phyloP scores from a whole-genome alignment of 2,329 filamentous ascomycete genomes.

The Paecilomyces dactylethromorphus region DNA sequence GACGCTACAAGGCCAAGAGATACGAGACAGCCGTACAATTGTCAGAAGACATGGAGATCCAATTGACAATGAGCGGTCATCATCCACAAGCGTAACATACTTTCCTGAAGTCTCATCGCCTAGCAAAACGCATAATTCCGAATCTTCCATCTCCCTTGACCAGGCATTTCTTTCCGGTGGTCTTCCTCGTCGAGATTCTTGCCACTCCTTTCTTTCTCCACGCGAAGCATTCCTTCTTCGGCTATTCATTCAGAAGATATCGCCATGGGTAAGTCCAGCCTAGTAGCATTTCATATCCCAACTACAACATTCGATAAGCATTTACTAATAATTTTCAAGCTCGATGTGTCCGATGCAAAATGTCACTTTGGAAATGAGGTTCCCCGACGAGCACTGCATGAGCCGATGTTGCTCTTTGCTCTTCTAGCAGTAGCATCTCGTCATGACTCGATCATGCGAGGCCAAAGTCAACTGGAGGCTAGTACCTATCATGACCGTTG shows the following conservation, averaged over 20 bases:
- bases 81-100: neutral
- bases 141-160: constrained; percentile 1
- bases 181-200: constrained; percentile 6
- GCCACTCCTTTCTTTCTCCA: constrained; percentile 11
- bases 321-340: constrained; percentile 12
- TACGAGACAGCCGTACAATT: neutral
- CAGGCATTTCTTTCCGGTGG: constrained; percentile 1
- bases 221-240: constrained; percentile 29
- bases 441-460: constrained; percentile 35
- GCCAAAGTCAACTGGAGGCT: constrained; percentile 35
- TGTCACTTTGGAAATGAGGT: constrained; percentile 41
- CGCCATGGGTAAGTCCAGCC: constrained; percentile 21
- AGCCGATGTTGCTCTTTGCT: constrained; percentile 43
- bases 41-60: neutral
- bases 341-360: constrained; percentile 27
- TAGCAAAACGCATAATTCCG: neutral
- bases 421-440: constrained; percentile 42
- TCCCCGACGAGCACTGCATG: constrained; percentile 40
- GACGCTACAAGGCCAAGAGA: neutral
- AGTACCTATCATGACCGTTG: constrained; percentile 41
- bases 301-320: neutral
- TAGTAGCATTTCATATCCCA: neutral
- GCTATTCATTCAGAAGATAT: constrained; percentile 26
- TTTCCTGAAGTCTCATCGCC: neutral
- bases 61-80: neutral